Base-by-base conservation (phyloP, 78 protist genomes). In the Speleostelium caveatum region DNA sequence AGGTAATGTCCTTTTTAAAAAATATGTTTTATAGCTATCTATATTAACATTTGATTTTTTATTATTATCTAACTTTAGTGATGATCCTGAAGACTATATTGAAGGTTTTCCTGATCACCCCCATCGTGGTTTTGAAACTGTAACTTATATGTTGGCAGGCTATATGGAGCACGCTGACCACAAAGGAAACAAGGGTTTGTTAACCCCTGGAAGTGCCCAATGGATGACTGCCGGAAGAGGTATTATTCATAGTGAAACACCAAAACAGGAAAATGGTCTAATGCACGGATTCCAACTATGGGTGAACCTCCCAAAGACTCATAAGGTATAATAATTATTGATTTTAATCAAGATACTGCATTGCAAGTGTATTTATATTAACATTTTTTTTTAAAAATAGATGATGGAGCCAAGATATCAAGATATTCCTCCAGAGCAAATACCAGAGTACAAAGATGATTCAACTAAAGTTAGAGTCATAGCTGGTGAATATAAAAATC, bases 331-430 rank as follows among this genome's bases (percentile, higher is more conserved):
- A n/a, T n/a, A n/a, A n/a, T n/a, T n/a, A n/a, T n/a, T n/a, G n/a
- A n/a, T n/a, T n/a, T n/a, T n/a, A n/a, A n/a, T n/a, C n/a, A n/a
- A n/a, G n/a, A n/a, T n/a, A n/a, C n/a, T n/a, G n/a, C n/a, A n/a
- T n/a, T n/a, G n/a, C n/a, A n/a, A n/a, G n/a, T n/a, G n/a, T n/a
- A n/a, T n/a, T n/a, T n/a, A n/a, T n/a, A n/a, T n/a, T n/a, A n/a
- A n/a, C n/a, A n/a, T n/a, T n/a, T n/a, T n/a, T n/a, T n/a, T n/a
- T n/a, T n/a, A n/a, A n/a, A n/a, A n/a, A n/a, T n/a, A 96, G 85
- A 96, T 96, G 98, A 53, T n/a, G 33, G 68, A 86, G 38, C 97
- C 98, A 22, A 33, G 87, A 24, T 95, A 93, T n/a, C n/a, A n/a
- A n/a, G n/a, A n/a, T n/a, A n/a, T n/a, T n/a, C n/a, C n/a, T n/a